Base-by-base conservation (phyloP, 1,139 yeast genomes). In the Yamadazyma buinensis region DNA sequence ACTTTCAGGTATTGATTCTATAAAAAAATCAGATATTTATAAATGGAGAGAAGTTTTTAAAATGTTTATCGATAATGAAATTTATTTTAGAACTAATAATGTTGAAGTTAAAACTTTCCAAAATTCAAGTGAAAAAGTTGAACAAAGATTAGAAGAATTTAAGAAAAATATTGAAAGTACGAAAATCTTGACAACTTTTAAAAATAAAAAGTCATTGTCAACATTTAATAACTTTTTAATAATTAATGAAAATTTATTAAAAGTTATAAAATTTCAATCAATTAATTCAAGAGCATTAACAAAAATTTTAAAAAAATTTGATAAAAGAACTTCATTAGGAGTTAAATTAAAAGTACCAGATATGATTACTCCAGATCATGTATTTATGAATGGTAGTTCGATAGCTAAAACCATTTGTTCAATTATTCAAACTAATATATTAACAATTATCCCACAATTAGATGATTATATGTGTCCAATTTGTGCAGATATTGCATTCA, bases 391-490 rank as follows among this genome's bases (percentile, higher is more conserved):
- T 7, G 74, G 75, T 25, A 62, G 66, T 7, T 74, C 82, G 2
- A 56, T 80, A 25, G 75, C 82, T 0, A 75, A 72, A 42, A 65
- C 72, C 19, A 67, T 80, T 12, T 78, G 83, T 49, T 70, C 57
- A 33, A 65, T 78, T 12, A 77, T 83, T 34, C 75, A 81, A 27
- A 62, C 64, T 13, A 68, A 76, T 10, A 54, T 83, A 11, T 53
- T 82, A 25, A 69, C 73, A 14, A 54, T 82, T 3, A 64, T 82
- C 1, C 92, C 92, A 1, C 90, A 82, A 52, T 58, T 83, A 13
- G 90, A 83, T 34, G 92, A 83, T 51, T 83, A 80, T 48, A 64
- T 76, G 3, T 83, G 92, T 51, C 88, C 90, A 1, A 75, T 83
- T 7, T 83, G 92, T 51, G 72, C 77, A 54, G 68, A 75, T 4